Evolutionary conservation across 148 eudicot genomes (phyloP), one percentile per base, ranked within the genome.

Genomic region (Diospyros lotus): DNA sequence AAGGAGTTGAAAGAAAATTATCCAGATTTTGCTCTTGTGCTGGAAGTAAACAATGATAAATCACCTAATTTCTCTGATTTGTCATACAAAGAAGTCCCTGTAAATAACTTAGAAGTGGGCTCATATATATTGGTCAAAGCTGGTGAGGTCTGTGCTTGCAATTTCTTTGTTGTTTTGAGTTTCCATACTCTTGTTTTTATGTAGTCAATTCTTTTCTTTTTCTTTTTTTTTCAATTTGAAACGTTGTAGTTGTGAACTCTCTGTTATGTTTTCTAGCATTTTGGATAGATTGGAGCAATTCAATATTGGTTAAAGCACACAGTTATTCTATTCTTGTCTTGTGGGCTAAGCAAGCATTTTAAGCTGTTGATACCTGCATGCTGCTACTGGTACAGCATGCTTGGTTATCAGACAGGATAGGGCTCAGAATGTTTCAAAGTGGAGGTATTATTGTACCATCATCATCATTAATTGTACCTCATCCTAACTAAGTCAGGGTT

Each of bases 111-210:
- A 72, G 80, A 83, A 84, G 96, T 95, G 60, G 98, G 97, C 83
- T 89, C 96, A 4, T 90, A 77, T 84, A 80, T 95, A 43, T 92
- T 95, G 90, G 97, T 95, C 81, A 91, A 89, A 92, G 98, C 98
- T 87, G 98, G 97, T 77, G 97, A 95, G 98, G 98, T 95, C 85
- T 80, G 90, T 78, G 39, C 53, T 71, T 65, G 53, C 43, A 62
- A 9, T 48, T 72, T 40, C 5, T n/a, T 55, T 41, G 14, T 54
- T 14, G n/a, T 68, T 59, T 58, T 28, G 28, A 55, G 38, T 14
- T 67, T 66, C 13, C 9, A 14, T 6, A 28, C 28, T 28, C 28
- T 28, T 28, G 28, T 28, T 28, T 28, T 28, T 28, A 28, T 28
- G 28, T 28, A 28, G 28, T 28, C 28, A 28, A 28, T 28, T 28